Percentiles rank a stretch among this genome's conserved stretches.
These are phyloP conservation scores for Russula virescens DNA, from an alignment of 768 basidiomycete species.

Conservation along the genomic window DNA sequence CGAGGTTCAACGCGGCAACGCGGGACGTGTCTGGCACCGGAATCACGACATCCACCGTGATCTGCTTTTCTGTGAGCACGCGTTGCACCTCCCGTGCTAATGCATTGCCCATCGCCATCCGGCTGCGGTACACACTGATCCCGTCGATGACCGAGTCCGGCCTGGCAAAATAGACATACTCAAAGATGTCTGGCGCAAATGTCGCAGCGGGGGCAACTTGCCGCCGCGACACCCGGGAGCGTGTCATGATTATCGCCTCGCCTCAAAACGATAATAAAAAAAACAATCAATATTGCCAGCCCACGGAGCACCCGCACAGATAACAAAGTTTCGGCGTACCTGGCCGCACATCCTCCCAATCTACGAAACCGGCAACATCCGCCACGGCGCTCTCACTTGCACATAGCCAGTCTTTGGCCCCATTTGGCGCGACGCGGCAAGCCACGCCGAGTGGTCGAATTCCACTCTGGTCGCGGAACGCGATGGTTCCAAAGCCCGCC, in stretches of 20 bases:
- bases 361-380: conserved; percentile 83
- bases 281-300: neutral
- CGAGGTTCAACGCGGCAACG: conserved; percentile 92
- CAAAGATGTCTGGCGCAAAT: conserved; percentile 97
- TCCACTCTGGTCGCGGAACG: conserved; percentile 96
- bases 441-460: conserved; percentile 92
- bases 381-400: conserved; percentile 96
- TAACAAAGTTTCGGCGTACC: conserved; percentile 41
- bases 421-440: conserved; percentile 47
- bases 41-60: conserved; percentile 92
- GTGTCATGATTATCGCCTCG: conserved; percentile 94
- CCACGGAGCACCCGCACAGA: neutral
- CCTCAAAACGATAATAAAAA: conserved; percentile 45
- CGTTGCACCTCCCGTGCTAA: conserved; percentile 82
- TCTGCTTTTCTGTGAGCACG: conserved; percentile 58
- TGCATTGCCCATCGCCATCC: conserved; percentile 99
- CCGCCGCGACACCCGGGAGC: conserved; percentile 65
- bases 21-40: conserved; percentile 97
- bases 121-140: conserved; percentile 92
- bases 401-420: conserved; percentile 82
- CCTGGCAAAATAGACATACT: conserved; percentile 97
- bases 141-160: conserved; percentile 98
- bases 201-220: conserved; percentile 62
- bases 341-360: conserved; percentile 92
- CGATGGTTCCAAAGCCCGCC: conserved; percentile 96